Percentiles rank a stretch among this genome's conserved stretches.
phyloP scores from a whole-genome alignment of 2,329 filamentous ascomycete genomes.

The Chrysoporthe austroafricana region DNA sequence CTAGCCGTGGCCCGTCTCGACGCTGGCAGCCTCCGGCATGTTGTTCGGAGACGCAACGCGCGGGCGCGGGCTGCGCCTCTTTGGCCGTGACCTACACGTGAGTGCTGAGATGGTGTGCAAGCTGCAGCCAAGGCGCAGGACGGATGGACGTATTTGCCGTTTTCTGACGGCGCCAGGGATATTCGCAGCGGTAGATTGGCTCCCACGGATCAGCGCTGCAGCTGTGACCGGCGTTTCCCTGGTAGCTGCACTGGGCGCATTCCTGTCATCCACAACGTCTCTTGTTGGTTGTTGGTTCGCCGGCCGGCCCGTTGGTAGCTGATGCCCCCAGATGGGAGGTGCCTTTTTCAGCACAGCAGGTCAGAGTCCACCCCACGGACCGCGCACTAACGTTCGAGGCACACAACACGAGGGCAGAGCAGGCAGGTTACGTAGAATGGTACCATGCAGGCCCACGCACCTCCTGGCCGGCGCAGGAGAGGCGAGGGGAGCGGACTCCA shows the following conservation, averaged over 20 bases:
- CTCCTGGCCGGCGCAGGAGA: neutral
- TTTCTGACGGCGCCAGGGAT: conserved; percentile 11
- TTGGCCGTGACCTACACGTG: conserved; percentile 7
- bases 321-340: no score
- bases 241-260: neutral
- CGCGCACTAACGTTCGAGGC: neutral
- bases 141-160: conserved; percentile 5
- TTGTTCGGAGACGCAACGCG: neutral
- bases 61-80: neutral
- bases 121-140: conserved; percentile 10
- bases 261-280: neutral
- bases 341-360: no score
- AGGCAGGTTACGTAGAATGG: neutral
- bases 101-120: conserved; percentile 15
- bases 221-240: neutral
- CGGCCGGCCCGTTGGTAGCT: no score
- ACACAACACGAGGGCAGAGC: no score
- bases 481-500: neutral
- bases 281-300: neutral
- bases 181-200: conserved; percentile 3
- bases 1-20: neutral
- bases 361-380: no score
- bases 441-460: no score
- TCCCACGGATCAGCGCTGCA: neutral
- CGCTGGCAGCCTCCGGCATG: neutral